These are phyloP conservation scores for Colletotrichum orchidophilum DNA, from an alignment of 2,329 filamentous ascomycete species.

Conservation along the genomic window DNA sequence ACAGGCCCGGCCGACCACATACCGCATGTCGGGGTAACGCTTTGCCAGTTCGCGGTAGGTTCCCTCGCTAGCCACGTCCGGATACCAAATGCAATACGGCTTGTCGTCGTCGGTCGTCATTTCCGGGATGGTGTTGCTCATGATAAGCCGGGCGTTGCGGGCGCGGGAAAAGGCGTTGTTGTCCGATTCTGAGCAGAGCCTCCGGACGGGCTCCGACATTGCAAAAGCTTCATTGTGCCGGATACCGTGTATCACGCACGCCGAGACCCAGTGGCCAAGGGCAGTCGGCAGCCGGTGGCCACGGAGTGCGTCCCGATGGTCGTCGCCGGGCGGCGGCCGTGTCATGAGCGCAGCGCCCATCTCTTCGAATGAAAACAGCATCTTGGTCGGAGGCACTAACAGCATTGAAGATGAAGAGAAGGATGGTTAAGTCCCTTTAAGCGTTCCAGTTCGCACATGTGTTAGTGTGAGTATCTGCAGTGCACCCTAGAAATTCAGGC, in stretches of 20 bases:
- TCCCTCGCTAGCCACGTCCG: conserved; percentile 45
- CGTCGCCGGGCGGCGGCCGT: background rate
- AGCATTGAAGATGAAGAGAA: too few species aligned
- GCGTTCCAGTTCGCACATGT: too few species aligned
- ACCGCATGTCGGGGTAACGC: conserved; percentile 45
- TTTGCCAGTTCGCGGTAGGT: conserved; percentile 46
- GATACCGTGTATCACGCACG: background rate
- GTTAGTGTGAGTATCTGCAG: too few species aligned
- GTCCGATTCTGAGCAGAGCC: background rate
- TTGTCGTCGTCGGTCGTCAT: conserved; percentile 36
- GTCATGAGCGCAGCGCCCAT: too few species aligned
- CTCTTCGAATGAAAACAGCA: too few species aligned
- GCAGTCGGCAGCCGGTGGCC: background rate
- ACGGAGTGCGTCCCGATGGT: background rate
- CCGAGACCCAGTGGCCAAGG: background rate
- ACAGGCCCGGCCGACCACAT: conserved; percentile 52
- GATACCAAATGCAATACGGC: conserved; percentile 55
- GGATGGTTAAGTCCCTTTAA: too few species aligned
- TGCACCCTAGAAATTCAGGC: too few species aligned
- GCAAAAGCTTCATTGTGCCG: background rate
- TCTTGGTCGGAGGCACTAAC: too few species aligned
- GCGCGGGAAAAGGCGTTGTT: background rate
- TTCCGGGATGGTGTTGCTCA: conserved; percentile 46
- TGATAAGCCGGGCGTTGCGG: conserved; percentile 46
- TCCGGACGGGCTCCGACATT: background rate